Evolutionary conservation across 2,329 filamentous ascomycete genomes (phyloP).

Genomic region (Lasiodiplodia gonubiensis): DNA sequence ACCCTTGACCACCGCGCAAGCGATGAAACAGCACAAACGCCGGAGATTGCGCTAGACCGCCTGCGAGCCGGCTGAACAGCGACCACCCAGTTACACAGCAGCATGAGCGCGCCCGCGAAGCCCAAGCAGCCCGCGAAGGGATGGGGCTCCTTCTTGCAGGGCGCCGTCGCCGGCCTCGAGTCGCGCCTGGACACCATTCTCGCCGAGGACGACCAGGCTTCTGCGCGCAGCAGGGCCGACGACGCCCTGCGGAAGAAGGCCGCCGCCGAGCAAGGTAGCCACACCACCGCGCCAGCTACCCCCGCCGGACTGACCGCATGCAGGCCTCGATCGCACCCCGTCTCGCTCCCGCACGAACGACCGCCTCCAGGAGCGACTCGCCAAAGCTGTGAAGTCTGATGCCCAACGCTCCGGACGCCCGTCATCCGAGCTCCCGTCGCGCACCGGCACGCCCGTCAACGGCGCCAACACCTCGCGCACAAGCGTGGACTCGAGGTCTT

Average conservation of each 20-base stretch:
- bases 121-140: conserved; percentile 37
- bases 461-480: conserved; percentile 49
- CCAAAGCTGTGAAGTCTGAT: conserved; percentile 79
- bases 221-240: conserved; percentile 49
- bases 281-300: background rate
- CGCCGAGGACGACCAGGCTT: conserved; percentile 72
- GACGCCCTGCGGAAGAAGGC: conserved; percentile 44
- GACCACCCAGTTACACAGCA: conserved; percentile 25
- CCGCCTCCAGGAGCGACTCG: conserved; percentile 85
- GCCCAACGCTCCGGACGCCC: conserved; percentile 54
- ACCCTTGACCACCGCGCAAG: conserved; percentile 15
- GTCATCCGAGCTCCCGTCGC: conserved; percentile 57
- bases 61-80: background rate
- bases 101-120: conserved; percentile 32
- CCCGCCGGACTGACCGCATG: conserved; percentile 33
- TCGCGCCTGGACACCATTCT: conserved; percentile 91
- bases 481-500: conserved; percentile 52
- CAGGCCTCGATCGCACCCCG: conserved; percentile 65
- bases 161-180: conserved; percentile 92
- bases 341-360: conserved; percentile 73
- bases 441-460: conserved; percentile 59
- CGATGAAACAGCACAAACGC: conserved; percentile 30
- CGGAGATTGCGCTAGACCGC: conserved; percentile 27
- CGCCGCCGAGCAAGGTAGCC: conserved; percentile 41
- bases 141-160: conserved; percentile 71